Evolutionary conservation across 2,329 filamentous ascomycete genomes (phyloP), one percentile per base, ranked within the genome.

Genomic region (Cordyceps tenuipes): DNA sequence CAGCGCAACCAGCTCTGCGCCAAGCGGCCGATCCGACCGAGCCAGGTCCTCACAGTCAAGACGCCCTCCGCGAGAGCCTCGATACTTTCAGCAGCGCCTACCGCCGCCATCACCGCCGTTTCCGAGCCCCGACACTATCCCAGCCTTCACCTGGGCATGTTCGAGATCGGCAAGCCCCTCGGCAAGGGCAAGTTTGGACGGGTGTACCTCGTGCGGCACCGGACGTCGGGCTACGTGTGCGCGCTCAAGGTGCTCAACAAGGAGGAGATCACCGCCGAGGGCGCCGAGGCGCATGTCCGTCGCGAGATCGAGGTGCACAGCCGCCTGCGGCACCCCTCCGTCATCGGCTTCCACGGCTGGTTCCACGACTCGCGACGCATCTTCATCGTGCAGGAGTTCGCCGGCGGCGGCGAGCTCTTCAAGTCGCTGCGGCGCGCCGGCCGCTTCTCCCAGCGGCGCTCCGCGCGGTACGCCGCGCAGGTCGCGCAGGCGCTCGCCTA

Each of bases 321-420:
- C 68, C 91, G 94, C 72, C 80, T 95, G 64, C 84, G 89, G 47
- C 90, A 94, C 70, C 90, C 90, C 58, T 92, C 92, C 73, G 89
- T 94, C 67, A 79, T 94, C 61, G 84, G 89, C 64, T 79, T 95
- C 34, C 93, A 88, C 71, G 90, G 90, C 7, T 89, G 93, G 73
- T 95, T 95, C 77, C 90, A 95, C 74, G 90, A 95, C 74, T 87
- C 84, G 71, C 92, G 93, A 75, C 85, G 90, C 58, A 88, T 95
- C 65, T 93, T 95, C 72, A 76, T 95, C 61, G 92, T 95, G 66
- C 81, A 94, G 59, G 90, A 95, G 72, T 95, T 90, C 68, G 90
- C 90, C 17, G 89, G 87, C 61, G 88, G 89, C 72, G 90, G 90
- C 64, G 90, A 95, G 74, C 78, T 95, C 62, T 95, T 94, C 78